Conservation (phyloP, 2,329 filamentous ascomycete species). For the Fusarium sp. region DNA sequence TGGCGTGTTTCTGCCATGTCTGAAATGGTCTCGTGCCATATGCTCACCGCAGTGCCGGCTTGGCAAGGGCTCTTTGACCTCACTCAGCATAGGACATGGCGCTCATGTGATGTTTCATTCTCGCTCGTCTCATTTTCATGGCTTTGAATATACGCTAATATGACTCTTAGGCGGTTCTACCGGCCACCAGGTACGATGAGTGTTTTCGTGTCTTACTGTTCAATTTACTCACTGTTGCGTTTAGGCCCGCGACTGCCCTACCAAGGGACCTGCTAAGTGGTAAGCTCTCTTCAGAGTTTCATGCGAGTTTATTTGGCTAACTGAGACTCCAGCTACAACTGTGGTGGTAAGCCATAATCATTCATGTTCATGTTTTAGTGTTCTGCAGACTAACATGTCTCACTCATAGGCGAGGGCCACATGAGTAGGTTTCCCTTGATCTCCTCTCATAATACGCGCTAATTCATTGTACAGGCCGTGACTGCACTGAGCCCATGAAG, state of each 20-base stretch:
- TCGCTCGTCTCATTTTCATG: neutral
- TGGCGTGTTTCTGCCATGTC: neutral
- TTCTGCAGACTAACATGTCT: slow-evolving; percentile 46
- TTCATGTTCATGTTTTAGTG: neutral
- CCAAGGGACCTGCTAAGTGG: slow-evolving; percentile 87
- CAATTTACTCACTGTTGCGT: slow-evolving; percentile 27
- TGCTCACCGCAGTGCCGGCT: neutral
- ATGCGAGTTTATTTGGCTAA: slow-evolving; percentile 11
- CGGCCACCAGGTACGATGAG: slow-evolving; percentile 77
- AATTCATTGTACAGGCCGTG: slow-evolving; percentile 74
- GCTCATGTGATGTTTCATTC: slow-evolving; percentile 1
- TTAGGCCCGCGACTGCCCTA: slow-evolving; percentile 88
- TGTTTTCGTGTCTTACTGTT: slow-evolving; percentile 7
- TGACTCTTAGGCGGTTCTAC: slow-evolving; percentile 75
- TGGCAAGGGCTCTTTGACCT: slow-evolving; percentile 12
- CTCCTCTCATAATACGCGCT: slow-evolving; percentile 8
- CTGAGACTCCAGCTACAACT: slow-evolving; percentile 77
- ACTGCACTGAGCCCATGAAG: slow-evolving; percentile 91
- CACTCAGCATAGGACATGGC: neutral
- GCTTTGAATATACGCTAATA: slow-evolving; percentile 37
- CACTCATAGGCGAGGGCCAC: slow-evolving; percentile 73
- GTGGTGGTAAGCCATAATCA: slow-evolving; percentile 73
- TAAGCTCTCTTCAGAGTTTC: slow-evolving; percentile 60
- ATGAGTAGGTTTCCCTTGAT: slow-evolving; percentile 74
- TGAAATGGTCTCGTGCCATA: slow-evolving; percentile 15